A percentile compares a stretch with the other conserved stretches of the same genome.
Evolutionary conservation across 306 rosid species (phyloP).

Genomic region (Macrotyloma uniflorum): DNA sequence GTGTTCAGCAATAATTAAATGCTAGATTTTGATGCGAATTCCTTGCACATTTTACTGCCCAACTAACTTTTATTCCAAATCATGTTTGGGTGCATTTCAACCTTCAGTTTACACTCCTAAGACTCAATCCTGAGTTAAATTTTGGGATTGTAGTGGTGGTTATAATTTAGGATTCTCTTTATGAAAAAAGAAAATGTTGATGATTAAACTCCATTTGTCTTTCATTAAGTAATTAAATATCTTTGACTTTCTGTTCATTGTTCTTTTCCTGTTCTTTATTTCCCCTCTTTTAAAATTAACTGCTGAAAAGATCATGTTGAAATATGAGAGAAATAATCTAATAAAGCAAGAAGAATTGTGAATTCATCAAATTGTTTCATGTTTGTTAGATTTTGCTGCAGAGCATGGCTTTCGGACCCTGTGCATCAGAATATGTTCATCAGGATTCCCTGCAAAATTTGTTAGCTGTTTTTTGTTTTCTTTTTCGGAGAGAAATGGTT

Average conservation of each 20-base stretch:
- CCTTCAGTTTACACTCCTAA: conserved; percentile 3
- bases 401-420: background rate
- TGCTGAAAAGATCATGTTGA: background rate
- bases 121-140: conserved; percentile 19
- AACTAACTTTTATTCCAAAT: conserved; percentile 3
- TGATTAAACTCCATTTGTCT: background rate
- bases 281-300: background rate
- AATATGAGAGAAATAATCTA: conserved; percentile 10
- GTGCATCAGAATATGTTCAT: background rate
- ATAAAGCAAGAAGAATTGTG: conserved; percentile 1
- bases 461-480: background rate
- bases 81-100: conserved; percentile 16
- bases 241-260: background rate
- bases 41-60: background rate
- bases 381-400: background rate
- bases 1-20: conserved; percentile 10
- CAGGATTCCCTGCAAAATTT: background rate
- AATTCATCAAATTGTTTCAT: conserved; percentile 16
- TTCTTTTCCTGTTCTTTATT: background rate
- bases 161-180: conserved; percentile 10
- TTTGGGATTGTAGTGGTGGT: conserved; percentile 6
- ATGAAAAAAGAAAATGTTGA: conserved; percentile 11
- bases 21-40: conserved; percentile 23
- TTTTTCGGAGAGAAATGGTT: background rate
- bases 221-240: conserved; percentile 6